These are phyloP conservation scores for Cyclanthera cordifolia DNA, from an alignment of 306 rosid species.

Conservation along the genomic window DNA sequence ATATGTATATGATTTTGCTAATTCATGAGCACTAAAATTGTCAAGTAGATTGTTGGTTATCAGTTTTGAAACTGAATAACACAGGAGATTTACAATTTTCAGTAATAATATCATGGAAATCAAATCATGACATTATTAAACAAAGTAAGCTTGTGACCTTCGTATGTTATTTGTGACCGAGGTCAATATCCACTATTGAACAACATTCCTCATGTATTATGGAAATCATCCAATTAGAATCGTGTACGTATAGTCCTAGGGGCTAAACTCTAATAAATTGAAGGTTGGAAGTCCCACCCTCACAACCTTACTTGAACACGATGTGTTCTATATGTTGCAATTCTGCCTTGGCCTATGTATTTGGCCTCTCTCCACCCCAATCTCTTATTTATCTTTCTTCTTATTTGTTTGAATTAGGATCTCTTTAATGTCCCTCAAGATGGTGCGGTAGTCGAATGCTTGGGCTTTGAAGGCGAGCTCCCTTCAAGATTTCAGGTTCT, in stretches of 20 bases:
- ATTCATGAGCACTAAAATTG: not conserved
- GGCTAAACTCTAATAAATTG: not conserved
- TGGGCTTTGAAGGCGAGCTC: too few species aligned
- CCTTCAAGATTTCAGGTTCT: too few species aligned
- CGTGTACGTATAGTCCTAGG: not conserved
- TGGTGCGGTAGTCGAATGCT: too few species aligned
- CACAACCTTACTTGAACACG: too few species aligned
- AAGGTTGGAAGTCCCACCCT: too few species aligned
- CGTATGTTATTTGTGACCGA: not conserved
- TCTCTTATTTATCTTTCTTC: too few species aligned
- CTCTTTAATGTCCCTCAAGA: too few species aligned
- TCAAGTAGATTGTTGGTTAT: not conserved
- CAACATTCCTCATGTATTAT: not conserved
- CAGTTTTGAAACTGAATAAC: not conserved
- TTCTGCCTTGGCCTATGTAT: too few species aligned
- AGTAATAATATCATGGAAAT: not conserved
- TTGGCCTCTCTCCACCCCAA: too few species aligned
- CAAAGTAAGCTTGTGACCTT: not conserved
- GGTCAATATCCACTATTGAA: not conserved
- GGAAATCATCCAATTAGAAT: not conserved
- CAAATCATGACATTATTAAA: too few species aligned
- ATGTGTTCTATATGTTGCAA: too few species aligned
- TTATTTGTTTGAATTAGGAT: too few species aligned
- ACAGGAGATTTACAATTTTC: not conserved
- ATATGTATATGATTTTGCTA: not conserved